Evolutionary conservation across 2,329 filamentous ascomycete genomes (phyloP), one percentile per base, ranked within the genome.

Genomic region (Madurella mycetomatis): DNA sequence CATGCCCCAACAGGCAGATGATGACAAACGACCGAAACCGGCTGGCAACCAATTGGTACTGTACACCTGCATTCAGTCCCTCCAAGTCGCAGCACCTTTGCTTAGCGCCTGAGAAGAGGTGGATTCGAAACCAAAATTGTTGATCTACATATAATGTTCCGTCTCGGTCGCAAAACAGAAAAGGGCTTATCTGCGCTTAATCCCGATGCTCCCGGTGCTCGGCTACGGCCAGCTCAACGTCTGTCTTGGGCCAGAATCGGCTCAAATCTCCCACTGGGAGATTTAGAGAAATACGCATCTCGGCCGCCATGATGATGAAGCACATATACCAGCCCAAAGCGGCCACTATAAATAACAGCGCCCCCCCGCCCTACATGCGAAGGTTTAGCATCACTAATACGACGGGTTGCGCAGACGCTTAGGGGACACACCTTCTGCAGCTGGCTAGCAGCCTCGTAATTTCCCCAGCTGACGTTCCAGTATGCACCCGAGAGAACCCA

Each of bases 311-410:
- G 54, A 80, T 79, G 5, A 78, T 76, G 47, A 79, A 72, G 9
- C 74, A 73, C 66, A 79, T 77, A 56, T 80, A 80, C 74, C 76
- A 81, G 1, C 77, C 77, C 4, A 80, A 59, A 0, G 72, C 18
- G 0, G 71, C 76, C 1, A 77, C 74, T 1, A 78, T 65, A 53
- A 81, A 80, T 19, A 74, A 60, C 9, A 73, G 55, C 2, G 70
- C 72, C 2, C 70, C 73, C 3, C 71, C 71, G 39, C 65, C 66
- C 71, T 73, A 41, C 12, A 2, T 5, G 16, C 1, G 5, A 52
- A 9, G 25, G 16, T 40, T 53, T 39, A 56, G 56, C 16, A 43
- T 43, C 11, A 12, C 41, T 25, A 25, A 25, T 7, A 25, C 25
- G 7, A 25, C 25, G 25, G 7, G 25, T 25, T 25, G 4, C 7